phyloP scores from a whole-genome alignment of 805 yeast genomes.

The Candida succiphila region DNA sequence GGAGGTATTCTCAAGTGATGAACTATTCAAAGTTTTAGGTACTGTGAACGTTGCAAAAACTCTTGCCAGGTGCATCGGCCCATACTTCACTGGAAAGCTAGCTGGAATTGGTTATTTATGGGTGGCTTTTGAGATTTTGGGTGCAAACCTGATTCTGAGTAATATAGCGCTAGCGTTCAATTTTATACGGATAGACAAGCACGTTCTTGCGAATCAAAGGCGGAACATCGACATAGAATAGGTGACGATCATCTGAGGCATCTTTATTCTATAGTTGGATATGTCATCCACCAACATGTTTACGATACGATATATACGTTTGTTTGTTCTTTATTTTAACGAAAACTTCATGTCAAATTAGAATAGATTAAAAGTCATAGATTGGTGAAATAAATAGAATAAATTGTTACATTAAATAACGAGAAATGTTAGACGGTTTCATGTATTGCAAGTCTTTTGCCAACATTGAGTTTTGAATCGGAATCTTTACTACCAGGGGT shows the following conservation, averaged over 20 bases:
- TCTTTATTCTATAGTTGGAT: background rate
- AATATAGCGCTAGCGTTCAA: constrained; percentile 33
- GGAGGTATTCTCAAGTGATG: constrained; percentile 48
- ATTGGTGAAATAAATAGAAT: background rate
- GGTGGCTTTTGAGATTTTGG: constrained; percentile 43
- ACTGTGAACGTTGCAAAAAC: constrained; percentile 82
- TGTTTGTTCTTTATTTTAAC: no score
- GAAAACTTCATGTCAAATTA: no score
- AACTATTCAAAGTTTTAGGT: constrained; percentile 73
- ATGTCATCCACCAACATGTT: background rate
- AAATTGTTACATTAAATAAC: no score
- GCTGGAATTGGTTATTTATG: constrained; percentile 41
- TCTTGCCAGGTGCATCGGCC: constrained; percentile 75
- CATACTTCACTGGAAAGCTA: constrained; percentile 65
- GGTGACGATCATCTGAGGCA: no score
- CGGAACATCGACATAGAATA: constrained; percentile 10
- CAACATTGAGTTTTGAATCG: constrained; percentile 9
- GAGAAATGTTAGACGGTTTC: no score
- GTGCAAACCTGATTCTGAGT: constrained; percentile 39
- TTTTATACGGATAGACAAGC: constrained; percentile 30
- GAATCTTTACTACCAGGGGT: no score
- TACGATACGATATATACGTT: background rate
- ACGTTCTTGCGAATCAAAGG: constrained; percentile 10
- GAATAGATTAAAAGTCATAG: background rate
- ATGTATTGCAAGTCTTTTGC: constrained; percentile 14